Percentiles rank a stretch among this genome's conserved stretches.
Conservation (phyloP, 2,329 filamentous ascomycete species). For the Penicillium sp. region DNA sequence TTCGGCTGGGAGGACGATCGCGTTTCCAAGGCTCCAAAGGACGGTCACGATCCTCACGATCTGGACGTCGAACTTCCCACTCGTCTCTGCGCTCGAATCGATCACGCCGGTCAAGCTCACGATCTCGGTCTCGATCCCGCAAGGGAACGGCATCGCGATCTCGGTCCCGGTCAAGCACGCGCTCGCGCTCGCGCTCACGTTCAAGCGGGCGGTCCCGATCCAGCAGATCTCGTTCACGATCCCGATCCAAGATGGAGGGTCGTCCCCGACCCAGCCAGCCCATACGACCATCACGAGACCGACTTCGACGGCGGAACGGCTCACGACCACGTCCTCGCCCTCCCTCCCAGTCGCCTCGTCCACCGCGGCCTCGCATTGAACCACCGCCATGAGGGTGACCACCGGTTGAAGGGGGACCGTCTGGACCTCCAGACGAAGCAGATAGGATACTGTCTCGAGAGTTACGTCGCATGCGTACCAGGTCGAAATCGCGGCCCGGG, state of each 20-base stretch:
- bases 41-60: constrained; percentile 37
- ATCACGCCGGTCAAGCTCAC: constrained; percentile 41
- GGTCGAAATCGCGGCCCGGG: constrained; percentile 42
- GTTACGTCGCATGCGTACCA: constrained; percentile 47
- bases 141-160: neutral
- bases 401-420: constrained; percentile 41
- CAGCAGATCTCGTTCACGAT: constrained; percentile 30
- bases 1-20: constrained; percentile 42
- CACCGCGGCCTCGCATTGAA: constrained; percentile 47
- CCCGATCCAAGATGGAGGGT: constrained; percentile 28
- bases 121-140: constrained; percentile 33
- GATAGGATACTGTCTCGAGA: constrained; percentile 49
- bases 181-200: constrained; percentile 39
- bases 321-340: constrained; percentile 51
- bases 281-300: constrained; percentile 44
- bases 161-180: constrained; percentile 26
- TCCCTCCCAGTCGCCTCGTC: constrained; percentile 49
- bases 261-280: constrained; percentile 45
- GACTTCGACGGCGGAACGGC: constrained; percentile 48
- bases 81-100: constrained; percentile 39
- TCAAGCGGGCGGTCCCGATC: constrained; percentile 43
- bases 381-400: constrained; percentile 43
- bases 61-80: constrained; percentile 32
- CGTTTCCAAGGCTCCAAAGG: constrained; percentile 44
- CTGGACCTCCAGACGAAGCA: constrained; percentile 40